These are phyloP conservation scores for Cyphellophora attinorum DNA, from an alignment of 2,329 filamentous ascomycete species.

Conservation along the genomic window DNA sequence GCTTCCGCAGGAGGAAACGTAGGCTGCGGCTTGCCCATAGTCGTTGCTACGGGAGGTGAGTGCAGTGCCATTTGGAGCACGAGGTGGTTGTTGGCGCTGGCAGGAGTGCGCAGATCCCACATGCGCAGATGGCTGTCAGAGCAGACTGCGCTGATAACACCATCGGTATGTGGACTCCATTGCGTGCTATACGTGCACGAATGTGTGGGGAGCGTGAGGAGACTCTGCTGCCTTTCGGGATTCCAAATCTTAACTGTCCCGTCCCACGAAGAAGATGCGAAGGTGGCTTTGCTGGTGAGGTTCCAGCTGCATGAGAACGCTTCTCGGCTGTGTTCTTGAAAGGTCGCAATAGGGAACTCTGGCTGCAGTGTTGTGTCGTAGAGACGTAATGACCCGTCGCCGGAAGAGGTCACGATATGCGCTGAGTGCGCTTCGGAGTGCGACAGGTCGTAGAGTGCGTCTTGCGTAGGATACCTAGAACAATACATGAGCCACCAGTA, in stretches of 20 bases:
- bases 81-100: conserved; percentile 79
- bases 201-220: conserved; percentile 81
- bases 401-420: conserved; percentile 78
- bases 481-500: background rate
- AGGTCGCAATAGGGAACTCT: conserved; percentile 81
- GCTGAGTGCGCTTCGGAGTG: conserved; percentile 98
- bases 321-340: conserved; percentile 87
- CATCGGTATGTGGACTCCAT: conserved; percentile 80
- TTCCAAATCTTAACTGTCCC: conserved; percentile 95
- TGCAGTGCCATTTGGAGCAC: conserved; percentile 77
- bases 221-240: conserved; percentile 59
- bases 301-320: conserved; percentile 93
- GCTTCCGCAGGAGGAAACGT: conserved; percentile 63
- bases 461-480: conserved; percentile 83
- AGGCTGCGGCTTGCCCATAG: conserved; percentile 19
- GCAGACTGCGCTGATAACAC: conserved; percentile 76
- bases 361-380: conserved; percentile 69
- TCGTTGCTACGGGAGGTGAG: conserved; percentile 30
- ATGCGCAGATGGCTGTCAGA: conserved; percentile 83
- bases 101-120: conserved; percentile 83
- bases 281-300: conserved; percentile 78
- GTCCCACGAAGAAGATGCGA: conserved; percentile 90
- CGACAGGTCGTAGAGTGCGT: conserved; percentile 85
- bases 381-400: conserved; percentile 89
- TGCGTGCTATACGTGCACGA: conserved; percentile 89